phyloP scores from a whole-genome alignment of 2,329 filamentous ascomycete species.

The Diaporthe australafricana region DNA sequence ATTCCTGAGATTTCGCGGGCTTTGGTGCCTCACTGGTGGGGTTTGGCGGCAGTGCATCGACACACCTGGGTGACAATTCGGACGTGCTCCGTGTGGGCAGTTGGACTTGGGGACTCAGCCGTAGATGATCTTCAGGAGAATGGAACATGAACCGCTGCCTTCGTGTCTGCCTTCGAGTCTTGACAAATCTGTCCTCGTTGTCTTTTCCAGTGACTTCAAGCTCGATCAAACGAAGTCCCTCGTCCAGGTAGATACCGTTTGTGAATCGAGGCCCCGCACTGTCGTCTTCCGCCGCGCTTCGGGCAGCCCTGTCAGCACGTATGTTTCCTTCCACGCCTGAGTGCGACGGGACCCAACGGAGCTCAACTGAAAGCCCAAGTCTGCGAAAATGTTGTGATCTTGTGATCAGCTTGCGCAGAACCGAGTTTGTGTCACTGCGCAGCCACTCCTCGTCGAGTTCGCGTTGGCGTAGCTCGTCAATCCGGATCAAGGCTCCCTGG shows the following conservation, averaged over 20 bases:
- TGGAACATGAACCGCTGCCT: not conserved
- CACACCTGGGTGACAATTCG: not conserved
- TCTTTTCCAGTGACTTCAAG: not conserved
- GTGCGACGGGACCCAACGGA: conserved; percentile 2
- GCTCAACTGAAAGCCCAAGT: not conserved
- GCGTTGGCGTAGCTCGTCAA: not conserved
- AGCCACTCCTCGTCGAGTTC: not conserved
- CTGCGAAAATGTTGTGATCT: not conserved
- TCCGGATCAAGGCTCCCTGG: not conserved
- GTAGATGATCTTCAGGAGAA: not conserved
- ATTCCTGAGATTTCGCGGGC: not conserved
- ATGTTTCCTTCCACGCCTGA: conserved; percentile 6
- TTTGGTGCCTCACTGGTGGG: not conserved
- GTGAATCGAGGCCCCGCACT: not conserved
- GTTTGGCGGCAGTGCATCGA: not conserved
- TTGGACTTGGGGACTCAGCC: not conserved
- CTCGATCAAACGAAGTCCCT: conserved; percentile 7
- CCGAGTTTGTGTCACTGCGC: not conserved
- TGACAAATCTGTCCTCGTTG: not conserved
- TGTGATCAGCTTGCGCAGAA: conserved; percentile 3
- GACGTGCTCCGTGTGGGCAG: not conserved
- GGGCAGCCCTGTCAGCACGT: not conserved
- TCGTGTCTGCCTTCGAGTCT: too few species aligned
- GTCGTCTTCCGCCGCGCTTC: not conserved
- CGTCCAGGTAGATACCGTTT: conserved; percentile 3